Evolutionary conservation across 768 basidiomycete genomes (phyloP), one percentile per base, ranked within the genome.

Genomic region (Leccinum subtestaceum): DNA sequence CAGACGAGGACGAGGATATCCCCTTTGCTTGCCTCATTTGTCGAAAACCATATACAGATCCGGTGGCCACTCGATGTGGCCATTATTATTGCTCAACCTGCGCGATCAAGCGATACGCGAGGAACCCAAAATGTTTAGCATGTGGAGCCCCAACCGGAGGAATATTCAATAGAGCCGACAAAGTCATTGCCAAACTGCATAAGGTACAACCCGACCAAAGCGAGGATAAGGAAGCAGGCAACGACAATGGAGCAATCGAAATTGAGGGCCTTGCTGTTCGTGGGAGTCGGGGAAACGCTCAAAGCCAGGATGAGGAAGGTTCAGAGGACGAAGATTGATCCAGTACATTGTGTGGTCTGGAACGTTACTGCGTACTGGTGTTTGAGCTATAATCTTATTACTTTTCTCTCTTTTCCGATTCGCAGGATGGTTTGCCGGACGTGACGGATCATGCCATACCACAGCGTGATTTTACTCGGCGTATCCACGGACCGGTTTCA

Each of bases 21-120:
- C 97, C 97, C 5, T 99, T 98, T 72, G 96, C 97, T n/a, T 99
- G 97, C 76, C 82, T 98, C 67, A 89, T 99, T 63, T 98, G 97
- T 74, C 87, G 96, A 58, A 89, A 97, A 68, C 88, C 87, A 55
- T 98, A 95, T 75, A 95, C 89, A 12, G 93, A 97, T 66, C 96
- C 97, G 17, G 84, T 99, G 60, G 93, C 93, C 52, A 98, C 97
- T 43, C 89, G 93, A 55, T 99, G 97, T 75, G 93, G 91, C 4
- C 97, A 98, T 74, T 98, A 96, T 76, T 98, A 93, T 73, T 96
- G 95, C 74, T 91, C 91, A 52, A 82, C 88, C 46, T 98, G 97
- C 72, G 97, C 97, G 27, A 94, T 98, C 76, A 93, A 93, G 73
- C 84, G 97, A 53, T 98, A 89, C 67, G 86, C 88, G 40, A 96